Evolutionary conservation across 2,329 filamentous ascomycete genomes (phyloP).

Genomic region (Talaromyces sp.): DNA sequence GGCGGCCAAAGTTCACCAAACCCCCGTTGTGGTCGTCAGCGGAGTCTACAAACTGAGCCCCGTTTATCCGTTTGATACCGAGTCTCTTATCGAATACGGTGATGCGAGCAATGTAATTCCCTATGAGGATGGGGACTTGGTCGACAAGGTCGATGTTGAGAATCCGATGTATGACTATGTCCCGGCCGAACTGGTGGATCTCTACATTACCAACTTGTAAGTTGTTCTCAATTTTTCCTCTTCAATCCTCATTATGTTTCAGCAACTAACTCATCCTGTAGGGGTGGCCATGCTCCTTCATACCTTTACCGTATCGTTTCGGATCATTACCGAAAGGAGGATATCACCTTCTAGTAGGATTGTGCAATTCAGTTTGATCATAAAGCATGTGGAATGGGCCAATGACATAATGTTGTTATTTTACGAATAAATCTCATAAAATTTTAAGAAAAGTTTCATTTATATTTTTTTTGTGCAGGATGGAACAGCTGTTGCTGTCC

Average conservation of each 20-base stretch:
- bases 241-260: too few relatives aligned
- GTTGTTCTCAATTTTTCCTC: too few relatives aligned
- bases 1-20: conserved; percentile 74
- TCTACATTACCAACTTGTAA: conserved; percentile 72
- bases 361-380: background rate
- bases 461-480: conserved; percentile 3
- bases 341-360: conserved; percentile 44
- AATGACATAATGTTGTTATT: background rate
- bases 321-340: conserved; percentile 60
- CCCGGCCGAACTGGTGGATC: conserved; percentile 59
- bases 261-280: conserved; percentile 22
- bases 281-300: conserved; percentile 57
- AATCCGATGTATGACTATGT: conserved; percentile 81
- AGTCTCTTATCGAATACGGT: conserved; percentile 79
- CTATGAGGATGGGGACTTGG: conserved; percentile 73
- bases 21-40: conserved; percentile 80
- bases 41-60: conserved; percentile 94
- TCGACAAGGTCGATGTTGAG: conserved; percentile 70
- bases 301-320: conserved; percentile 61
- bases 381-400: background rate
- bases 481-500: background rate
- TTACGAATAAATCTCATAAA: background rate
- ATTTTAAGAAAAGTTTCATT: background rate
- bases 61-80: conserved; percentile 76
- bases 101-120: conserved; percentile 69